phyloP scores from a whole-genome alignment of 768 basidiomycete genomes.

The Amanita phalloides region DNA sequence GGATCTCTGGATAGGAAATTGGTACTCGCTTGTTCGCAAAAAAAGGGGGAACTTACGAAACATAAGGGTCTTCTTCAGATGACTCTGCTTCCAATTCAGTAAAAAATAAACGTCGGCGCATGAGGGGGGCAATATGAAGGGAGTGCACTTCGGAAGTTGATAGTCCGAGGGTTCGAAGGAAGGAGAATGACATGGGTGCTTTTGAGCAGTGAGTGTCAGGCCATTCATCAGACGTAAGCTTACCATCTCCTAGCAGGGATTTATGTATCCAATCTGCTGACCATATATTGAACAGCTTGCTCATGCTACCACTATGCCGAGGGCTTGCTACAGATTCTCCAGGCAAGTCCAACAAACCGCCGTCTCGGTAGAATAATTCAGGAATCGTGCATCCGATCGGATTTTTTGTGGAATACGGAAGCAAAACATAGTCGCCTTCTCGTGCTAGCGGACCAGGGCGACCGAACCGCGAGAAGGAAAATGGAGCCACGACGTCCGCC shows the following conservation, averaged over 20 bases:
- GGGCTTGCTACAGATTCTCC: constrained; percentile 35
- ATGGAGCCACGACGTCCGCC: constrained; percentile 90
- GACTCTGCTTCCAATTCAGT: constrained; percentile 31
- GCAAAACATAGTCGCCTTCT: constrained; percentile 75
- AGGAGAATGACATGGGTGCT: constrained; percentile 59
- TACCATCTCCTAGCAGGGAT: constrained; percentile 60
- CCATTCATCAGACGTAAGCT: constrained; percentile 9
- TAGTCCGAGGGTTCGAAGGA: constrained; percentile 59
- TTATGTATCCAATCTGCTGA: constrained; percentile 66
- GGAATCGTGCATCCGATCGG: constrained; percentile 78
- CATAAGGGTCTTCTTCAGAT: constrained; percentile 30
- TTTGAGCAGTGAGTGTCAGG: background rate
- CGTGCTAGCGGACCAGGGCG: constrained; percentile 73
- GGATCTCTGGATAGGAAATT: constrained; percentile 31
- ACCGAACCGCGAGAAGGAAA: constrained; percentile 79
- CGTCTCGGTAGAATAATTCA: constrained; percentile 64
- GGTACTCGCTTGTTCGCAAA: background rate
- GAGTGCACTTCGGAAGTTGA: constrained; percentile 56
- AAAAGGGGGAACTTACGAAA: constrained; percentile 23
- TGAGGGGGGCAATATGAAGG: constrained; percentile 48
- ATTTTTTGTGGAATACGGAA: constrained; percentile 81
- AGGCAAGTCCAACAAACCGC: constrained; percentile 61
- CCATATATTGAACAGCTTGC: constrained; percentile 86
- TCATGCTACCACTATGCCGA: constrained; percentile 43
- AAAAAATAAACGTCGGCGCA: constrained; percentile 43